These are phyloP conservation scores for Polychaeton citri DNA, from an alignment of 2,329 filamentous ascomycete genomes.

Conservation along the genomic window DNA sequence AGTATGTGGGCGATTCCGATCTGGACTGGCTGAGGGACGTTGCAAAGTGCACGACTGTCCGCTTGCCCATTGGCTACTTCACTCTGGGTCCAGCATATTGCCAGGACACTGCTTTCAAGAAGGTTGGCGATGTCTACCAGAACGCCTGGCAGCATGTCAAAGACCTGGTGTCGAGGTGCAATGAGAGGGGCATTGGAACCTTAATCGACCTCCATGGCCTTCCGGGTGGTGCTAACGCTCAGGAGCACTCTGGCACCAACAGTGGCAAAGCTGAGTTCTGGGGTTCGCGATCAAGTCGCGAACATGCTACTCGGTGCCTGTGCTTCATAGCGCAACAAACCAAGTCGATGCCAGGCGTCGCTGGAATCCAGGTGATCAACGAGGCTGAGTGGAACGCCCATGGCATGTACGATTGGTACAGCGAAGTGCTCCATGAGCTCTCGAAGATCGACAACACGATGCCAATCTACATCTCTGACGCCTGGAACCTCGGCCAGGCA, in stretches of 20 bases:
- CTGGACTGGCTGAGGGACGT: slow-evolving; percentile 39
- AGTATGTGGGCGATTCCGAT: slow-evolving; percentile 37
- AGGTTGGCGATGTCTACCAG: slow-evolving; percentile 35
- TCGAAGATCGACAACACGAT: slow-evolving; percentile 35
- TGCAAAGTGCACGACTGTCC: slow-evolving; percentile 43
- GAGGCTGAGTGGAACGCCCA: slow-evolving; percentile 39
- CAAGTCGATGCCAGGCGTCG: slow-evolving; percentile 30
- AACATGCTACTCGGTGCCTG: slow-evolving; percentile 34
- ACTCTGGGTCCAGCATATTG: slow-evolving; percentile 40
- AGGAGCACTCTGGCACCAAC: slow-evolving; percentile 44
- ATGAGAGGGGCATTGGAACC: slow-evolving; percentile 38
- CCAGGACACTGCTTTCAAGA: slow-evolving; percentile 38
- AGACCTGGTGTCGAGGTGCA: slow-evolving; percentile 32
- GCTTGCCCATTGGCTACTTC: slow-evolving; percentile 49
- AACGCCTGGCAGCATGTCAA: slow-evolving; percentile 41
- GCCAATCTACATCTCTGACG: slow-evolving; percentile 46
- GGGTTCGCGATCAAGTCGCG: slow-evolving; percentile 29
- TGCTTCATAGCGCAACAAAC: slow-evolving; percentile 39
- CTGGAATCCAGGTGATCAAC: slow-evolving; percentile 46
- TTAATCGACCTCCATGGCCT: slow-evolving; percentile 47
- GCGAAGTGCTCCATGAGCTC: slow-evolving; percentile 34
- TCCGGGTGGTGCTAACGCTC: slow-evolving; percentile 43
- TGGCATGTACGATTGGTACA: slow-evolving; percentile 45
- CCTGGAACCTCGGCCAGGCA: slow-evolving; percentile 37
- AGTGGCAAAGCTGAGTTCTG: slow-evolving; percentile 40